Percentiles rank a stretch among this genome's conserved stretches.
These are phyloP conservation scores for Zizania latifolia DNA, from an alignment of 176 grass and related monocot genomes.

Conservation along the genomic window DNA sequence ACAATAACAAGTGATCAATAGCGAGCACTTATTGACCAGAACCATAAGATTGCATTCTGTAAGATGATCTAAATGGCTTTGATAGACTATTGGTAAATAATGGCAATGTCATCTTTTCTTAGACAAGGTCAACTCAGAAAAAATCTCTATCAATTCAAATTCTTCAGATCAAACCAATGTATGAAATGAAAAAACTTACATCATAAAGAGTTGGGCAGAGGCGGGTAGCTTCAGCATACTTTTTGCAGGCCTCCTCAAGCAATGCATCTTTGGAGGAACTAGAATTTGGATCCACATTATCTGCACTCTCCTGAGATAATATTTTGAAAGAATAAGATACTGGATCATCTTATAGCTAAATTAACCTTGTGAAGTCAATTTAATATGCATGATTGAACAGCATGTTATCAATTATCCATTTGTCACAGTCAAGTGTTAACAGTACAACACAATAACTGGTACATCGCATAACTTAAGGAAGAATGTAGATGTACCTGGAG, in stretches of 20 bases:
- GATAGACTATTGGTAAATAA: not conserved
- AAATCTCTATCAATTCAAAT: not conserved
- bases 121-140: not conserved
- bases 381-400: conserved; percentile 1
- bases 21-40: not conserved
- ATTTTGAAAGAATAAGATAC: conserved; percentile 21
- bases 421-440: conserved; percentile 7
- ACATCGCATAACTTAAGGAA: not conserved
- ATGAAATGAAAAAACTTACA: conserved; percentile 45
- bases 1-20: not conserved
- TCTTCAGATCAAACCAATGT: not conserved
- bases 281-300: conserved; percentile 84
- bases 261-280: conserved; percentile 84
- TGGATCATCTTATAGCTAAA: not conserved
- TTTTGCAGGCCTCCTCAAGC: conserved; percentile 99
- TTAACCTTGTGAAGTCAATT: not conserved
- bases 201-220: conserved; percentile 91
- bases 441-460: not conserved
- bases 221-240: conserved; percentile 86
- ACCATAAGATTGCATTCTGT: conserved; percentile 10
- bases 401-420: conserved; percentile 2
- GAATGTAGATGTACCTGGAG: conserved; percentile 65
- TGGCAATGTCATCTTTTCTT: not conserved
- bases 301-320: conserved; percentile 87
- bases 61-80: conserved; percentile 5